Conservation (phyloP, 176 grass and related monocot species). For the Oropetium thomaeum region DNA sequence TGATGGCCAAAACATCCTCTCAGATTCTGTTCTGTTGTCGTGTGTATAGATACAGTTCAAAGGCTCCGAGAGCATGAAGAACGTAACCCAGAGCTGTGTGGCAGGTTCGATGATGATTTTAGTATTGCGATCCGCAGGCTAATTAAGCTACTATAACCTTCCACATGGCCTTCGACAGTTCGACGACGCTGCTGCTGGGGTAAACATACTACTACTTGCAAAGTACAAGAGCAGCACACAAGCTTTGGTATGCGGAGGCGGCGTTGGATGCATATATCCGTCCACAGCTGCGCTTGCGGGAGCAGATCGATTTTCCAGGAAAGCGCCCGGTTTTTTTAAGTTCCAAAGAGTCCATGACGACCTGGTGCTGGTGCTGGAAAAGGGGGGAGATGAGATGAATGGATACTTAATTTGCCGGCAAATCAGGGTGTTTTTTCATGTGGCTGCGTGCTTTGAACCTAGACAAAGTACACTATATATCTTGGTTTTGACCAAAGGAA, state of each 20-base stretch:
- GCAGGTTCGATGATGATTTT: slow-evolving; percentile 29
- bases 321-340: slow-evolving; percentile 10
- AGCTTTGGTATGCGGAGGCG: slow-evolving; percentile 25
- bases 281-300: neutral
- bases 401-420: slow-evolving; percentile 4
- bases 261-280: slow-evolving; percentile 30
- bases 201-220: neutral
- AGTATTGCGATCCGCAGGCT: neutral
- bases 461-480: neutral
- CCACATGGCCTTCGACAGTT: slow-evolving; percentile 30
- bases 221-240: neutral
- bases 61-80: slow-evolving; percentile 32
- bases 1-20: slow-evolving; percentile 6
- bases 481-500: neutral
- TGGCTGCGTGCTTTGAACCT: slow-evolving; percentile 15
- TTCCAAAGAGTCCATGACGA: slow-evolving; percentile 23
- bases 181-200: slow-evolving; percentile 3
- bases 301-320: slow-evolving; percentile 42
- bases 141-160: slow-evolving; percentile 1
- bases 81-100: neutral
- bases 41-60: neutral
- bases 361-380: neutral
- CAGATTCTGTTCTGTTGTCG: neutral
- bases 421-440: slow-evolving; percentile 21
- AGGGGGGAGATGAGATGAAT: neutral